Conservation (phyloP, 1,139 yeast genomes). For the Candida tropicalis region DNA sequence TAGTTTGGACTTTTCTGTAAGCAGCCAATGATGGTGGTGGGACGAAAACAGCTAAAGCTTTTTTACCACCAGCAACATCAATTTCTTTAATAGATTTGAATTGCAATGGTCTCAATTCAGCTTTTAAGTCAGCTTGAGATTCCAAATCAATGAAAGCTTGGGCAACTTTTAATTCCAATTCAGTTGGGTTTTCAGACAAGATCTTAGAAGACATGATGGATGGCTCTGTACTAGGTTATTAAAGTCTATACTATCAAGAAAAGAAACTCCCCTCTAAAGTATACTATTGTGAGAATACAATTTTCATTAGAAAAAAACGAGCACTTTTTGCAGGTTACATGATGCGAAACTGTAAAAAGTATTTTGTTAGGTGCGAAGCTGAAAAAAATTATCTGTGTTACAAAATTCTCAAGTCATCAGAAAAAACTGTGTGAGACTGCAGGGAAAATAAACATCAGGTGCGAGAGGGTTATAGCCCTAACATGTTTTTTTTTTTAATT, state of each 20-base stretch:
- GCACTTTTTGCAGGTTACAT: conserved; percentile 13
- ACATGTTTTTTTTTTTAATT: neutral
- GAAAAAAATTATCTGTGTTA: too few species aligned
- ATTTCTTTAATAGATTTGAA: conserved; percentile 98
- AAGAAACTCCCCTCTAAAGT: conserved; percentile 9
- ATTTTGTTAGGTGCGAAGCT: too few species aligned
- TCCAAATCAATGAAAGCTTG: conserved; percentile 99
- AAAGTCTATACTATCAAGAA: neutral
- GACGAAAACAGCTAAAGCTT: conserved; percentile 97
- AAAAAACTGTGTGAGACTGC: too few species aligned
- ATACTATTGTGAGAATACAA: conserved; percentile 1
- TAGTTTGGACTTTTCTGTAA: conserved; percentile 97
- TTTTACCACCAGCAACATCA: conserved; percentile 98
- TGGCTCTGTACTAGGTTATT: neutral
- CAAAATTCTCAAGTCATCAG: too few species aligned
- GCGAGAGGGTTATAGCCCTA: conserved; percentile 1
- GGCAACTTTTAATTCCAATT: conserved; percentile 99
- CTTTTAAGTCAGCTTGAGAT: conserved; percentile 93
- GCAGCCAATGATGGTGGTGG: conserved; percentile 93
- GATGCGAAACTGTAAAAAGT: conserved; percentile 11
- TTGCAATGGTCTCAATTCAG: conserved; percentile 97
- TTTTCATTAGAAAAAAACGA: conserved; percentile 8
- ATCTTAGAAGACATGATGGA: conserved; percentile 88
- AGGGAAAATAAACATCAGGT: neutral
- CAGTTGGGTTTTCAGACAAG: conserved; percentile 90